A percentile compares a stretch with the other conserved stretches of the same genome.
phyloP scores from a whole-genome alignment of 1,284 basidiomycete genomes.

The Schizophyllum amplum region DNA sequence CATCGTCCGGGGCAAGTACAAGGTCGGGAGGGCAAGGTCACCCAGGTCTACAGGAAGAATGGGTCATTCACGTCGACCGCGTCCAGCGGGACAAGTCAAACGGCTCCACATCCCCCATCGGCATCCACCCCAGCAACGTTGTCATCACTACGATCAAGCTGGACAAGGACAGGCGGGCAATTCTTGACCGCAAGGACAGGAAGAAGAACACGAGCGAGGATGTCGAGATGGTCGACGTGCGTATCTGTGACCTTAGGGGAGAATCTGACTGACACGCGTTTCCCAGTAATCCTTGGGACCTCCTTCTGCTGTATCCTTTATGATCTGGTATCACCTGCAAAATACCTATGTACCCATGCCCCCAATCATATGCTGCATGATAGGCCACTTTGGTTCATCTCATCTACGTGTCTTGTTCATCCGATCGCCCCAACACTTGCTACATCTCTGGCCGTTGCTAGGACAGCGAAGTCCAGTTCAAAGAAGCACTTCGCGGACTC shows the following conservation, averaged over 20 bases:
- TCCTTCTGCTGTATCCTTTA: not conserved
- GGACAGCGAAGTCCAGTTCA: no score
- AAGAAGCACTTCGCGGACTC: no score
- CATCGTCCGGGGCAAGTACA: slow-evolving; percentile 95
- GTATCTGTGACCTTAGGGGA: slow-evolving; percentile 27
- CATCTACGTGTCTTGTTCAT: no score
- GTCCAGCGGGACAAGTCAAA: slow-evolving; percentile 98
- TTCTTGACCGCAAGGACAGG: slow-evolving; percentile 74
- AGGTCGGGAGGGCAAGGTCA: slow-evolving; percentile 97
- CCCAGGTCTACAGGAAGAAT: slow-evolving; percentile 99
- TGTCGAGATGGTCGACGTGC: slow-evolving; percentile 71
- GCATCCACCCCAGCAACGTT: slow-evolving; percentile 96
- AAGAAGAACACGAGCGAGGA: slow-evolving; percentile 55
- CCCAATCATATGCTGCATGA: slow-evolving; percentile 41
- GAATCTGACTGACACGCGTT: no score
- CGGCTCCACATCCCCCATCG: slow-evolving; percentile 89
- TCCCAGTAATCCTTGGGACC: slow-evolving; percentile 26
- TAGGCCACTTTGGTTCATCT: no score
- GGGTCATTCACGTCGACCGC: slow-evolving; percentile 98
- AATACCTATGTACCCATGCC: slow-evolving; percentile 49
- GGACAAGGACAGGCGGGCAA: slow-evolving; percentile 81
- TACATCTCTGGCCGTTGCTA: no score
- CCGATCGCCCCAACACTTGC: no score
- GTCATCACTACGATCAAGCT: slow-evolving; percentile 90
- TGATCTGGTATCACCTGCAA: slow-evolving; percentile 20